phyloP scores from a whole-genome alignment of 2,329 filamentous ascomycete species.

The Thelonectria rubi region DNA sequence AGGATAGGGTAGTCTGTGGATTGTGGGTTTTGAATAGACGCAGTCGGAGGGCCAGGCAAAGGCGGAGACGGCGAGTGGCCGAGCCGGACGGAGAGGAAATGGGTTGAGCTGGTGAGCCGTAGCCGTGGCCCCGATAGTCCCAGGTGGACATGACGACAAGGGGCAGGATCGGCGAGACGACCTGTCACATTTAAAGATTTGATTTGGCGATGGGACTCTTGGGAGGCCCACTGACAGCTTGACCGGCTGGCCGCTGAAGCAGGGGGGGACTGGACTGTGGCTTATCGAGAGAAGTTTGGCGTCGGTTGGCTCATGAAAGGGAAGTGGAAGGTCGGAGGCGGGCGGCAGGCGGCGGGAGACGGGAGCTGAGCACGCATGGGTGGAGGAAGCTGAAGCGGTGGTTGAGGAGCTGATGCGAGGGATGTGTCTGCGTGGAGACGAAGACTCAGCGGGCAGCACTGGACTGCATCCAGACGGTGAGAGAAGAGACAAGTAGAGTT shows the following conservation, averaged over 20 bases:
- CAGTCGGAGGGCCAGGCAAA: constrained; percentile 2
- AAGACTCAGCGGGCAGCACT: not conserved
- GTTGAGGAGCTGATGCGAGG: constrained; percentile 22
- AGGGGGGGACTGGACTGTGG: constrained; percentile 22
- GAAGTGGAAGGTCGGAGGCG: constrained; percentile 9
- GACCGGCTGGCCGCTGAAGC: constrained; percentile 21
- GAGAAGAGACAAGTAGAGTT: constrained; percentile 15
- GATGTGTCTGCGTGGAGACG: constrained; percentile 15
- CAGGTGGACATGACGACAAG: constrained; percentile 26
- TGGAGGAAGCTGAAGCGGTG: constrained; percentile 16
- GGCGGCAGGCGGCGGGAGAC: constrained; percentile 8
- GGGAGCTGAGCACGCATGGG: constrained; percentile 10
- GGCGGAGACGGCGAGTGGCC: constrained; percentile 19
- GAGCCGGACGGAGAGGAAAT: constrained; percentile 5
- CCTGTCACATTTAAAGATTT: constrained; percentile 32
- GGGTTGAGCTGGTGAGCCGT: constrained; percentile 18
- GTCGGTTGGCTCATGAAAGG: constrained; percentile 19
- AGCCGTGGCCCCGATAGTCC: constrained; percentile 17
- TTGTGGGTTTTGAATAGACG: constrained; percentile 10
- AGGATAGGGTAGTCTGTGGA: constrained; percentile 16
- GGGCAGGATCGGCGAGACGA: constrained; percentile 34
- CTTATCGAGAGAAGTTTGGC: constrained; percentile 19
- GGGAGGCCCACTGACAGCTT: constrained; percentile 24
- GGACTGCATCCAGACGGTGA: not conserved
- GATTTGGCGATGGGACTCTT: constrained; percentile 27